Evolutionary conservation across 305 asterid species (phyloP).

Genomic region (Fraxinus angustifolia): DNA sequence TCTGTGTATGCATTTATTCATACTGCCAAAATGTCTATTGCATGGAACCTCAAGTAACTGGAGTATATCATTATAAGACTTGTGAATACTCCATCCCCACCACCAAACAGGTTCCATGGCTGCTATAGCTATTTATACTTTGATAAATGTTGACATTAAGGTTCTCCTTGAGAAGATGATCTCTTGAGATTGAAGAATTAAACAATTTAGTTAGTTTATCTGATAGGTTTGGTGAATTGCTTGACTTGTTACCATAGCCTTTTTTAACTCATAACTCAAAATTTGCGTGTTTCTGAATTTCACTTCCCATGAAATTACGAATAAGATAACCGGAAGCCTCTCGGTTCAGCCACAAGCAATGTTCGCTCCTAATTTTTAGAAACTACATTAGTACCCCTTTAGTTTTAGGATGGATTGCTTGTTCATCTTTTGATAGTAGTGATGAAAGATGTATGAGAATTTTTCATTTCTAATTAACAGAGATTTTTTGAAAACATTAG

Average conservation of each 20-base stretch:
- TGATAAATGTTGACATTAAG: background rate
- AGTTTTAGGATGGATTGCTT: background rate
- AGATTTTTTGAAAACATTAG: background rate
- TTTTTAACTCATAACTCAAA: background rate
- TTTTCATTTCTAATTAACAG: background rate
- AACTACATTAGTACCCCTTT: background rate
- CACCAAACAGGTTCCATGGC: background rate
- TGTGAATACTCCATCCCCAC: background rate
- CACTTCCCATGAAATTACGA: background rate
- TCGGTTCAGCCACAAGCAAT: background rate
- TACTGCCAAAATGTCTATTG: background rate
- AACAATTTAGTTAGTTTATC: background rate
- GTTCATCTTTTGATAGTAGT: background rate
- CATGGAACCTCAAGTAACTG: background rate
- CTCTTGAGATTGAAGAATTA: background rate
- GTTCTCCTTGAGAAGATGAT: background rate
- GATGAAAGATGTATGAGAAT: background rate
- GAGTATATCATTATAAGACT: background rate
- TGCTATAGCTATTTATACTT: background rate
- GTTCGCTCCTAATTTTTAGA: background rate
- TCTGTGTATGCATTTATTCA: background rate
- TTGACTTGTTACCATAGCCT: background rate
- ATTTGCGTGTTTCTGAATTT: background rate
- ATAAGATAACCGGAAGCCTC: background rate
- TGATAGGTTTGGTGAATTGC: background rate